Evolutionary conservation across 352 stramenopile species (phyloP).

Genomic region (Globisporangium cylindrosporum): DNA sequence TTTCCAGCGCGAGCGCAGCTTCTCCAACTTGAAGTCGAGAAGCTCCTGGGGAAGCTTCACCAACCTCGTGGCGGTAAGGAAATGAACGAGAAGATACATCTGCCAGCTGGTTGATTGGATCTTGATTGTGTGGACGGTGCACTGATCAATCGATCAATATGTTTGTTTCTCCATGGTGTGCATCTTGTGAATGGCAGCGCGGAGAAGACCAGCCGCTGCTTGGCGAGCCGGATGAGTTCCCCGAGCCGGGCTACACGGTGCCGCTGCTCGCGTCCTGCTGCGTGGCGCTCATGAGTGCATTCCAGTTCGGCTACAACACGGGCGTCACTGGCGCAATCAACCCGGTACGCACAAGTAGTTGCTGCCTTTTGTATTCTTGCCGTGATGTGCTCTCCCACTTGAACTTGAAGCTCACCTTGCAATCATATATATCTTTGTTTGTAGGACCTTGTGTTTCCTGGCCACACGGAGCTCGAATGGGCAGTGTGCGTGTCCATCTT

Average conservation of each 20-base stretch:
- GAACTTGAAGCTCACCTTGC: not conserved
- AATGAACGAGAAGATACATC: not conserved
- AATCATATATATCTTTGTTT: not conserved
- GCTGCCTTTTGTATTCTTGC: not conserved
- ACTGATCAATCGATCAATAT: not conserved
- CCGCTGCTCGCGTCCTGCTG: slow-evolving; percentile 63
- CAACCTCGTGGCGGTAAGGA: slow-evolving; percentile 31
- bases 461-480: slow-evolving; percentile 62
- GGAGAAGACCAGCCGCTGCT: slow-evolving; percentile 75
- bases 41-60: slow-evolving; percentile 58
- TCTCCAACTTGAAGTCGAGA: slow-evolving; percentile 61
- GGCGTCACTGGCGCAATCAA: slow-evolving; percentile 68
- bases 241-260: slow-evolving; percentile 63
- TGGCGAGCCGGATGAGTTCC: slow-evolving; percentile 52
- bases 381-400: not conserved
- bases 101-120: not conserved
- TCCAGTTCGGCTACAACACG: slow-evolving; percentile 78
- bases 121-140: not conserved
- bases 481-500: slow-evolving; percentile 71
- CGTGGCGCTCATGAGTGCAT: slow-evolving; percentile 65
- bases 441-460: slow-evolving; percentile 53
- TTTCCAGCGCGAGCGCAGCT: slow-evolving; percentile 71
- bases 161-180: not conserved
- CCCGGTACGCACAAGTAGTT: slow-evolving; percentile 16
- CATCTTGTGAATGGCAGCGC: slow-evolving; percentile 22